phyloP scores from a whole-genome alignment of 169 alveolate genomes.

The Eimeria sp. region DNA sequence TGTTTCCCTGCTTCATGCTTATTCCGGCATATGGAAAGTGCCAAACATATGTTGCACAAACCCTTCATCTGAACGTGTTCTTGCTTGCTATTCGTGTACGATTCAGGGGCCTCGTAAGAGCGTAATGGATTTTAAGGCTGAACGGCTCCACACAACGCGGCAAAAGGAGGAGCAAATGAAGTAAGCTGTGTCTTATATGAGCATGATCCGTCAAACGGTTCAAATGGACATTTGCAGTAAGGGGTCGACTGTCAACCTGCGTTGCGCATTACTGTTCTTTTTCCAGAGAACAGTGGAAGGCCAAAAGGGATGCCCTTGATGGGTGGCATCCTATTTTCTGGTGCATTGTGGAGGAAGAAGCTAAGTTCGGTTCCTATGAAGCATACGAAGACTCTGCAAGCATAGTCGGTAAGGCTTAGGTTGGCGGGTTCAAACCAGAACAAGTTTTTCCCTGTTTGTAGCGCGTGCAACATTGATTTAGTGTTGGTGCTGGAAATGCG shows the following conservation, averaged over 20 bases:
- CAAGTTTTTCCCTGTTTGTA: neutral
- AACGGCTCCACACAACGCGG: constrained; percentile 22
- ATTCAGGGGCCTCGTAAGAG: constrained; percentile 50
- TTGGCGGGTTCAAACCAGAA: neutral
- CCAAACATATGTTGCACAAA: neutral
- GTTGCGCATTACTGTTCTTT: neutral
- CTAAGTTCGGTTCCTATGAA: constrained; percentile 37
- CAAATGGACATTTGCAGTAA: neutral
- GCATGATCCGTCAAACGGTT: neutral
- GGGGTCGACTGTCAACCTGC: neutral
- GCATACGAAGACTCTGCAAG: neutral
- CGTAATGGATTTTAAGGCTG: constrained; percentile 17
- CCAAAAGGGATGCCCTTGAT: constrained; percentile 15
- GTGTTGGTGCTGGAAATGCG: neutral
- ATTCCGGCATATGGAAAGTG: neutral
- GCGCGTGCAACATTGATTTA: neutral
- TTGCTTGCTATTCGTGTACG: neutral
- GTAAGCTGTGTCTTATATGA: neutral
- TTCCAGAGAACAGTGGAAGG: constrained; percentile 16
- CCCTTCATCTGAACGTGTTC: neutral
- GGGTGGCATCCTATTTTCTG: constrained; percentile 40
- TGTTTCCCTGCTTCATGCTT: neutral
- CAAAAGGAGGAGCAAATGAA: constrained; percentile 41
- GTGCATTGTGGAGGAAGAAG: constrained; percentile 53
- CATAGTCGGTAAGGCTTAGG: constrained; percentile 13